Evolutionary conservation across 2,329 filamentous ascomycete genomes (phyloP), one percentile per base, ranked within the genome.

Genomic region (Penicillium fuscoglaucum): DNA sequence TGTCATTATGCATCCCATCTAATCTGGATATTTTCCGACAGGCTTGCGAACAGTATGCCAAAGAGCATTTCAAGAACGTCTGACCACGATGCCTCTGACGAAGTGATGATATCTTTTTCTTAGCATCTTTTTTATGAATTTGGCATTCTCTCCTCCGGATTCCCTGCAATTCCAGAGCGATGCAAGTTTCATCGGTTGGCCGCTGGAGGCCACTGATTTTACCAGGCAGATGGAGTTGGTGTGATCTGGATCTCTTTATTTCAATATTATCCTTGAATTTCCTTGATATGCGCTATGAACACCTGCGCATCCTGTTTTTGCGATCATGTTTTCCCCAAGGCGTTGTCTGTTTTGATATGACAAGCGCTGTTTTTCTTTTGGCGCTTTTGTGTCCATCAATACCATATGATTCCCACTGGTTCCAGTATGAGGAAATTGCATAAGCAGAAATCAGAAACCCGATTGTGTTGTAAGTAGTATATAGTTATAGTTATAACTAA

Each of bases 1-100:
- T 61, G 57, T 13, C 61, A 59, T 58, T 64, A 68, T 49, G 67
- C 57, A 49, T 56, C 49, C 8, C 19, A 29, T 59, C 52, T 54
- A 65, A 74, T 57, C 73, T 43, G 35, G 24, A 31, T 53, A 46
- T 47, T 47, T 51, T 43, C 21, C 41, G 51, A 29, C 51, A 91
- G 89, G 89, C 89, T 50, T 92, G 89, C 78, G 89, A 92, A 72
- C 93, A 97, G 77, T 97, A 96, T 75, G 93, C 93, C 58, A 97
- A 96, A 77, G 93, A 98, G 76, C 90, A 98, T 77, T 96, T 96
- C 73, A 80, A 79, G 65, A 77, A 77, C 60, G 63, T 74, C 55
- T 78, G 67, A 72, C 66, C 47, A 31, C 52, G 57, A 68, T n/a
- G 28, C 63, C 59, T 55, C 60, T 73, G 63, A 74, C 68, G 72